A percentile compares a stretch with the other conserved stretches of the same genome.
Conservation (phyloP, 306 rosid genomes). For the Acacia melanoxylon region DNA sequence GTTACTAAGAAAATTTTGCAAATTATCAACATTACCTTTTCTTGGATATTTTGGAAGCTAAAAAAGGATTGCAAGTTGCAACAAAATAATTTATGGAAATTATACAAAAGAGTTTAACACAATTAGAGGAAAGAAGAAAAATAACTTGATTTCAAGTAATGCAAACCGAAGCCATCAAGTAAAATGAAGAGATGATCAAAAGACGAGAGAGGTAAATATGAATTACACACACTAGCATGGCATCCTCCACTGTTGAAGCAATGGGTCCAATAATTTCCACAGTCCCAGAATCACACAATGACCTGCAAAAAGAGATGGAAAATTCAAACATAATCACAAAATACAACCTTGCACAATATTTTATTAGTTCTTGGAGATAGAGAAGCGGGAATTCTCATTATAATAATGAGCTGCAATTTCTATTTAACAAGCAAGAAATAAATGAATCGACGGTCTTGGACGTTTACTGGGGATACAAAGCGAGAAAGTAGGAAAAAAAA, state of each 20-base stretch:
- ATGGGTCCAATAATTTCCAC: conserved; percentile 97
- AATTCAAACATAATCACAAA: too few species aligned
- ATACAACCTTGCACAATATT: too few species aligned
- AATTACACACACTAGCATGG: conserved; percentile 78
- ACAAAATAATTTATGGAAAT: neutral
- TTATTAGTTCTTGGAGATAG: too few species aligned
- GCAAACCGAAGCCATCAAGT: conserved; percentile 16
- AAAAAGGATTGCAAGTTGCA: neutral
- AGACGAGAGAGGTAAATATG: conserved; percentile 23
- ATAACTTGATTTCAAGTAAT: neutral
- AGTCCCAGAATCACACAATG: conserved; percentile 79
- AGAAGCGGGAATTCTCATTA: too few species aligned
- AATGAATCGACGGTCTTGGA: too few species aligned
- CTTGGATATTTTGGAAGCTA: neutral
- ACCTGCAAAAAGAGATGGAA: conserved; percentile 52
- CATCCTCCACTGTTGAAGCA: conserved; percentile 88
- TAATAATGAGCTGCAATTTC: too few species aligned
- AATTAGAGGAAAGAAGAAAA: conserved; percentile 10
- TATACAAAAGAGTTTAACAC: neutral
- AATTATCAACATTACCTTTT: neutral
- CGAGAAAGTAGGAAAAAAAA: too few species aligned
- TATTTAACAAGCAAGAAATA: too few species aligned
- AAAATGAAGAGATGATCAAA: conserved; percentile 24
- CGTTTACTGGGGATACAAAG: too few species aligned
- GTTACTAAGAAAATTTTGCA: too few species aligned